A percentile compares a stretch with the other conserved stretches of the same genome.
These are phyloP conservation scores for Saccharomycopsis sp. DNA, from an alignment of 805 yeast genomes.

Conservation along the genomic window DNA sequence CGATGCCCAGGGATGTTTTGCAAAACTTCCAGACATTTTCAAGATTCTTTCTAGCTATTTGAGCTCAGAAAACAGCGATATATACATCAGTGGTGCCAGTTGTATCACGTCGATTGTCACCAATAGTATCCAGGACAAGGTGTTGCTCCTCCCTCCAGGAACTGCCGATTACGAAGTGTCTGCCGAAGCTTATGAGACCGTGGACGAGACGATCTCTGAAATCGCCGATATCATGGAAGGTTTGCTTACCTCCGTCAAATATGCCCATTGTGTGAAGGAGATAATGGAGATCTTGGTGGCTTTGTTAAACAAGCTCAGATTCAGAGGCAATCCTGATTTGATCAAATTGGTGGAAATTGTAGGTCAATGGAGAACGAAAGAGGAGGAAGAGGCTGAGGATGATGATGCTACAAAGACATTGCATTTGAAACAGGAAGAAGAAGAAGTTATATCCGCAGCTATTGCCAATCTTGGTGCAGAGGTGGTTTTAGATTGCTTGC, in stretches of 20 bases:
- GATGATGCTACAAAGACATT: conserved; percentile 54
- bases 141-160: conserved; percentile 46
- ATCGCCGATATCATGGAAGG: conserved; percentile 51
- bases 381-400: conserved; percentile 25
- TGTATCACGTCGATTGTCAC: conserved; percentile 75
- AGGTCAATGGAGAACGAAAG: conserved; percentile 78
- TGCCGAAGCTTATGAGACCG: conserved; percentile 45
- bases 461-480: conserved; percentile 83
- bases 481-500: conserved; percentile 63
- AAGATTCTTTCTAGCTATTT: conserved; percentile 57
- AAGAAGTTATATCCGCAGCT: conserved; percentile 72
- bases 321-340: conserved; percentile 66
- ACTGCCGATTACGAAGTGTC: conserved; percentile 31
- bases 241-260: conserved; percentile 58
- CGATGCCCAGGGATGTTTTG: conserved; percentile 46
- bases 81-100: conserved; percentile 74
- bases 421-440: conserved; percentile 68
- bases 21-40: conserved; percentile 51
- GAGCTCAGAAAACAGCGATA: conserved; percentile 51
- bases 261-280: conserved; percentile 68
- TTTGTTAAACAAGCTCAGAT: conserved; percentile 54
- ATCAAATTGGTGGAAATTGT: conserved; percentile 59
- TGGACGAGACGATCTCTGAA: conserved; percentile 47
- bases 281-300: conserved; percentile 63
- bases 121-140: conserved; percentile 56